Conservation (phyloP, 768 basidiomycete genomes). For the Lactarius pseudohatsudake region DNA sequence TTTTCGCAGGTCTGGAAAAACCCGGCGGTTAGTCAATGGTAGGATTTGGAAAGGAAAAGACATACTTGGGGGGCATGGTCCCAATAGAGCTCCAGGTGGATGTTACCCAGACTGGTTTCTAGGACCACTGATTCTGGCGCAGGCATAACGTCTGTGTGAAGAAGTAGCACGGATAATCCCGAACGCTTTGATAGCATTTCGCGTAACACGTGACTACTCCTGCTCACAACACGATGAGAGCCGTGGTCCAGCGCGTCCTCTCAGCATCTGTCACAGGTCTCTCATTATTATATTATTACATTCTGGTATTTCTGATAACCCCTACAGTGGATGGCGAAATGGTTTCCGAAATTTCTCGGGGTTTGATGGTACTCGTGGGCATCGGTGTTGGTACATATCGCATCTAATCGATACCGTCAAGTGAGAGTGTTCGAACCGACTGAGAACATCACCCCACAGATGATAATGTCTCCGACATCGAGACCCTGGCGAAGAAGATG, state of each 20-base stretch:
- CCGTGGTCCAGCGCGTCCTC: constrained; percentile 80
- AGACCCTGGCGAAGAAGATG: constrained; percentile 82
- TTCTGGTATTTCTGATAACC: not conserved
- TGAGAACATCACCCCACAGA: constrained; percentile 50
- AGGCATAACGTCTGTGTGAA: constrained; percentile 10
- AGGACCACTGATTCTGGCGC: constrained; percentile 60
- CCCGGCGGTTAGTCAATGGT: constrained; percentile 17
- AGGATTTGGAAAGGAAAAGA: not conserved
- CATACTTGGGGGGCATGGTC: constrained; percentile 77
- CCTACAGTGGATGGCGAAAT: constrained; percentile 70
- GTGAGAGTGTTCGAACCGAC: constrained; percentile 18
- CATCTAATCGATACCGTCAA: constrained; percentile 7
- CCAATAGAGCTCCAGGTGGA: constrained; percentile 92
- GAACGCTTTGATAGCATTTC: not conserved
- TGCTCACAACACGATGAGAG: constrained; percentile 51
- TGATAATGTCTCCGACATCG: constrained; percentile 75
- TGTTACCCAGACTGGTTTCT: constrained; percentile 82
- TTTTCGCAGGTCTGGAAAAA: constrained; percentile 83
- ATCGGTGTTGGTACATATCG: constrained; percentile 67
- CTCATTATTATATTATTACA: constrained; percentile 16
- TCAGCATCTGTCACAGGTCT: constrained; percentile 84
- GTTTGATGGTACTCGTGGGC: constrained; percentile 88
- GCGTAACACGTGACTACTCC: not conserved
- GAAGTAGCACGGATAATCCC: not conserved
- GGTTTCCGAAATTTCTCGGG: constrained; percentile 80